These are phyloP conservation scores for Pouteria glomerata DNA, from an alignment of 148 eudicot species.

Conservation along the genomic window DNA sequence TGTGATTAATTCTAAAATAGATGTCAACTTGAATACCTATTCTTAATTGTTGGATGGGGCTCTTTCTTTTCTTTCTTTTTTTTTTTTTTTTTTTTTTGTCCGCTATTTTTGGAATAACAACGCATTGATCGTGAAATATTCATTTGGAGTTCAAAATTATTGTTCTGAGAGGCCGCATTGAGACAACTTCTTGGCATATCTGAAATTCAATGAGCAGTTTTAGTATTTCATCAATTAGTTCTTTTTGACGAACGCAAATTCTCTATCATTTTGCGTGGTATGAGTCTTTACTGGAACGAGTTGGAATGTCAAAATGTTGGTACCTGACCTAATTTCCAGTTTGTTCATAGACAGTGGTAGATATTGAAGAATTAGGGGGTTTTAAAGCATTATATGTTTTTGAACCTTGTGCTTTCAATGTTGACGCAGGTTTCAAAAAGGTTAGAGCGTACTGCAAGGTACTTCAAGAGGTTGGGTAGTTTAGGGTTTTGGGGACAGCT, in stretches of 20 bases:
- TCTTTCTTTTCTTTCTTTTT: no score
- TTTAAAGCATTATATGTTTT: background rate
- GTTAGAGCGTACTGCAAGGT: slow-evolving; percentile 72
- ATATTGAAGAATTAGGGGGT: background rate
- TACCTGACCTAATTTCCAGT: no score
- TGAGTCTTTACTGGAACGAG: background rate
- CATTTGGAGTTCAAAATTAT: background rate
- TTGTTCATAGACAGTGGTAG: background rate
- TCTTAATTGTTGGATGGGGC: no score
- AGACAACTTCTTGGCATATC: background rate
- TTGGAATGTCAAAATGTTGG: no score
- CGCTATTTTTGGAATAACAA: background rate
- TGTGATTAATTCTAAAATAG: background rate
- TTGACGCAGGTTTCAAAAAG: slow-evolving; percentile 65
- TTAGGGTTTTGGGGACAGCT: slow-evolving; percentile 94
- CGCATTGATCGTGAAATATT: background rate
- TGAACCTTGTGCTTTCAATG: background rate
- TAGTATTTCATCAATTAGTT: background rate
- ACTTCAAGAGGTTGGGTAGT: slow-evolving; percentile 83
- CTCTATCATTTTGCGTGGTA: background rate
- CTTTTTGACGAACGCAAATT: no score
- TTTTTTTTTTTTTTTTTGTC: background rate
- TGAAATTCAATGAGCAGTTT: background rate
- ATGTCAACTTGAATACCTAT: background rate
- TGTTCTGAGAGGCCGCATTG: background rate